A percentile compares a stretch with the other conserved stretches of the same genome.
phyloP scores from a whole-genome alignment of 805 yeast species.

The Zygosaccharomyces pseudorouxii region DNA sequence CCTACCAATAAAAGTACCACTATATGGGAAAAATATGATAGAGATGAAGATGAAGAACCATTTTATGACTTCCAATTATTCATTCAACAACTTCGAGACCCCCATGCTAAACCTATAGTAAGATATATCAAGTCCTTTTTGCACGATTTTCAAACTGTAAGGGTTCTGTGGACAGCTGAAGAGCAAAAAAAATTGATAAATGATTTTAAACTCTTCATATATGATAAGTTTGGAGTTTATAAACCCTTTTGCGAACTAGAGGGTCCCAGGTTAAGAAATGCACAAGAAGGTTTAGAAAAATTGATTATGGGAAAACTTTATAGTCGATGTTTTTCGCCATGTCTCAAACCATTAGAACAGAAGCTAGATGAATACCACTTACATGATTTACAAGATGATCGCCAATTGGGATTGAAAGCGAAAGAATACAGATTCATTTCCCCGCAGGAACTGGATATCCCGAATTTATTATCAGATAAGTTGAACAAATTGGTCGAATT shows the following conservation, averaged over 20 bases:
- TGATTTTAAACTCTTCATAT: conserved; percentile 74
- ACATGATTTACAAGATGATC: conserved; percentile 62
- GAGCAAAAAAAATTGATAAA: conserved; percentile 74
- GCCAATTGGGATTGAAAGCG: conserved; percentile 45
- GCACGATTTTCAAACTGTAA: conserved; percentile 54
- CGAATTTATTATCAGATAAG: conserved; percentile 43
- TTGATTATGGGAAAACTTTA: conserved; percentile 84
- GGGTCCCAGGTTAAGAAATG: conserved; percentile 57
- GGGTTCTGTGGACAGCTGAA: conserved; percentile 61
- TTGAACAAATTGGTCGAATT: conserved; percentile 54
- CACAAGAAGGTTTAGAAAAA: conserved; percentile 89
- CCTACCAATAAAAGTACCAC: neutral
- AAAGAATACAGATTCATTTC: conserved; percentile 67
- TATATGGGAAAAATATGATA: conserved; percentile 1
- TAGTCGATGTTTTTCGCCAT: conserved; percentile 73
- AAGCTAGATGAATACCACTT: conserved; percentile 51
- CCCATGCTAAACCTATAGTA: conserved; percentile 83
- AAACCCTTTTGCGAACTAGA: conserved; percentile 74
- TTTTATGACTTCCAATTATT: conserved; percentile 81
- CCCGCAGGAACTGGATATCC: conserved; percentile 75
- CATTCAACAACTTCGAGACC: conserved; percentile 61
- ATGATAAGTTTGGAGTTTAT: conserved; percentile 51
- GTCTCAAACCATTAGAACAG: conserved; percentile 34
- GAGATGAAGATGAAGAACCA: conserved; percentile 23
- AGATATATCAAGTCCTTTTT: conserved; percentile 82